phyloP scores from a whole-genome alignment of 306 rosid species.

The Myrica gale region DNA sequence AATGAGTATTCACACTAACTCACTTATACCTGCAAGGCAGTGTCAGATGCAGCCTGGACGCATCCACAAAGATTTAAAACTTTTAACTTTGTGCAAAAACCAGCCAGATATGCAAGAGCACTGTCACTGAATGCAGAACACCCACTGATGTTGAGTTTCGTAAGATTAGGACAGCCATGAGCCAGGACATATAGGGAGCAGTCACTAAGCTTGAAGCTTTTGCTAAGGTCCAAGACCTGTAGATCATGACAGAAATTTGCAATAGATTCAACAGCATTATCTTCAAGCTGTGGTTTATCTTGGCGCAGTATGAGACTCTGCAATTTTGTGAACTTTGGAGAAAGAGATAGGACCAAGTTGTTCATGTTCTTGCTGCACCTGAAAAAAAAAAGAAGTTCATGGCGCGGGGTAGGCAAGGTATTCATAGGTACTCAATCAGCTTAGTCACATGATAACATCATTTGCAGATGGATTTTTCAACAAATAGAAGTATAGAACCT shows the following conservation, averaged over 20 bases:
- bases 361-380: constrained; percentile 96
- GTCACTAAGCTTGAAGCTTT: constrained; percentile 87
- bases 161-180: constrained; percentile 67
- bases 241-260: constrained; percentile 70
- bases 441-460: not conserved
- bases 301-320: constrained; percentile 82
- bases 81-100: constrained; percentile 67
- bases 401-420: not conserved
- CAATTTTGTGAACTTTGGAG: constrained; percentile 74
- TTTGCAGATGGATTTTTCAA: not conserved
- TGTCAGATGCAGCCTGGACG: constrained; percentile 68
- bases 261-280: constrained; percentile 66
- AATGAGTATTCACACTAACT: not conserved
- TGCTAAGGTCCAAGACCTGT: constrained; percentile 93
- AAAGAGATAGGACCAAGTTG: constrained; percentile 70
- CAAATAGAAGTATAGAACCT: not conserved
- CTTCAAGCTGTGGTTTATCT: constrained; percentile 80
- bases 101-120: constrained; percentile 72
- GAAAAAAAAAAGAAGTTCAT: constrained; percentile 23
- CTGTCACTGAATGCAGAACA: constrained; percentile 73
- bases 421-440: not conserved
- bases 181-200: constrained; percentile 66
- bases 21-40: constrained; percentile 68
- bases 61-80: constrained; percentile 89
- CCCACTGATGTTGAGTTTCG: constrained; percentile 76